Conservation (phyloP, 495 filamentous ascomycete genomes). For the Chaetomidium leptoderma region DNA sequence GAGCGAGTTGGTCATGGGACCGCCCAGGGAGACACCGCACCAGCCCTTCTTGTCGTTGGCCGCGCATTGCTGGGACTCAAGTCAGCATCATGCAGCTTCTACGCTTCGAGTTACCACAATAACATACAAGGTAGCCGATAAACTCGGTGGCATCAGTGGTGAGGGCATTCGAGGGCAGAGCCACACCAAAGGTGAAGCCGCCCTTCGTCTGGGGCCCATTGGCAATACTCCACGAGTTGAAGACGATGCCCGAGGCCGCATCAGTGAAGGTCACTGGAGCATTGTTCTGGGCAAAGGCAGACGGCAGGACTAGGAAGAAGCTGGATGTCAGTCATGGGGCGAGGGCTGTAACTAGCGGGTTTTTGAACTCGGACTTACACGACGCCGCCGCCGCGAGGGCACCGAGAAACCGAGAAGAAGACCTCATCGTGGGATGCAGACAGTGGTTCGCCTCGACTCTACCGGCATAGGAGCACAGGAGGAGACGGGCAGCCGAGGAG, state of each 20-base stretch:
- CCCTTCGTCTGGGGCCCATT: conserved; percentile 34
- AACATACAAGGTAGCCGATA: conserved; percentile 52
- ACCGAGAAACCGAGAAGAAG: conserved; percentile 24
- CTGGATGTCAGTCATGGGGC: conserved; percentile 2
- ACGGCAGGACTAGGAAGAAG: conserved; percentile 26
- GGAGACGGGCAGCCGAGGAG: conserved; percentile 5
- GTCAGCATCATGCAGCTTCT: conserved; percentile 18
- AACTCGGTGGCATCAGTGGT: conserved; percentile 53
- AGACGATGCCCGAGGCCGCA: conserved; percentile 42
- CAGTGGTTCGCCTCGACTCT: conserved; percentile 16
- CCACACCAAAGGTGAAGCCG: conserved; percentile 51
- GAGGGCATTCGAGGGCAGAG: conserved; percentile 50
- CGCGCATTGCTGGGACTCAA: conserved; percentile 27
- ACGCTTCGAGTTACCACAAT: not conserved
- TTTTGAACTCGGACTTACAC: conserved; percentile 22
- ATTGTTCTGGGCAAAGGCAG: conserved; percentile 27
- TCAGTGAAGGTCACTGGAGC: conserved; percentile 38
- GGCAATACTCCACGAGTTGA: conserved; percentile 40
- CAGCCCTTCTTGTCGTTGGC: conserved; percentile 42
- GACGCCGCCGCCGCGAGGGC: conserved; percentile 29
- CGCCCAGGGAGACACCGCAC: conserved; percentile 53
- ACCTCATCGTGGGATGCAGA: conserved; percentile 26
- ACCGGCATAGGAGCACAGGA: conserved; percentile 13
- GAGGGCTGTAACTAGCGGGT: not conserved
- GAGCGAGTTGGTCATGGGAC: conserved; percentile 56